phyloP scores from a whole-genome alignment of 768 basidiomycete genomes.

The Sporobolomyces phaffii region DNA sequence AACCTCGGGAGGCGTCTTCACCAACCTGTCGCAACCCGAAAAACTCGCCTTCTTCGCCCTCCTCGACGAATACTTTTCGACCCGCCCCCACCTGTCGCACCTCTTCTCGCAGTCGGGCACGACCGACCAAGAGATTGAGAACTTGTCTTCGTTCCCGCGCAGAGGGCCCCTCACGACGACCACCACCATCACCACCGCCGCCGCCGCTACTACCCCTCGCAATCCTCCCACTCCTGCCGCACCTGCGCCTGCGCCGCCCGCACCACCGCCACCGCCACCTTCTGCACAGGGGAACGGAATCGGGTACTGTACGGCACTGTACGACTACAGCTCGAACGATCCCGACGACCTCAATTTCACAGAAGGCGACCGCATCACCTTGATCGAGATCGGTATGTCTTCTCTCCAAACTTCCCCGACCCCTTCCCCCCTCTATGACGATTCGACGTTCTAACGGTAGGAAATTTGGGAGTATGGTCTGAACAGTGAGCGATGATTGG shows the following conservation, averaged over 20 bases:
- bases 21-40: slow-evolving; percentile 6
- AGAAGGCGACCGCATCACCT: slow-evolving; percentile 46
- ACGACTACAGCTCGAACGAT: slow-evolving; percentile 18
- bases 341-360: slow-evolving; percentile 47
- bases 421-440: no score
- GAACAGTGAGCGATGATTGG: slow-evolving; percentile 49
- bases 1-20: not conserved
- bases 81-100: slow-evolving; percentile 3
- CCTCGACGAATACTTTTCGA: slow-evolving; percentile 31
- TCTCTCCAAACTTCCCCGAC: slow-evolving; percentile 23
- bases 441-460: not conserved
- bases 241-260: not conserved
- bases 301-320: slow-evolving; percentile 20
- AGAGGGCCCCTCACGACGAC: not conserved
- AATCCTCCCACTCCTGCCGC: not conserved
- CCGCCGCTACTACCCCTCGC: not conserved
- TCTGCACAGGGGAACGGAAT: not conserved
- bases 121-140: slow-evolving; percentile 4
- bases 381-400: slow-evolving; percentile 28
- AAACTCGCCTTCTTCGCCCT: slow-evolving; percentile 32
- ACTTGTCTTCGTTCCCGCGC: slow-evolving; percentile 5
- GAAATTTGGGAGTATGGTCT: not conserved
- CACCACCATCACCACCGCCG: not conserved
- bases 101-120: not conserved
- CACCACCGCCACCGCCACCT: not conserved